Conservation (phyloP, 1,284 basidiomycete genomes). For the Schizophyllum amplum region DNA sequence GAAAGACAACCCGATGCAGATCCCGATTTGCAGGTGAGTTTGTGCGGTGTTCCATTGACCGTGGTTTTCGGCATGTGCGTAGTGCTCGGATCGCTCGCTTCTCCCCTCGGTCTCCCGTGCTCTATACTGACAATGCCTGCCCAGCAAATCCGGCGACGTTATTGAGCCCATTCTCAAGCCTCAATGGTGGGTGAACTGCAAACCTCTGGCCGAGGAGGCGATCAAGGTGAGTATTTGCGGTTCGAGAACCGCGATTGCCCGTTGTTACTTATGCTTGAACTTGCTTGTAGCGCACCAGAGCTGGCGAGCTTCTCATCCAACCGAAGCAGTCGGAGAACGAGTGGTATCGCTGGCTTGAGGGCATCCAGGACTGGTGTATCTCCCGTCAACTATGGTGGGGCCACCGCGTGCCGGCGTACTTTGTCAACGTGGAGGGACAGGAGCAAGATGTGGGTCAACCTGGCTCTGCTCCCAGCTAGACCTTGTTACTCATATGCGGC, state of each 20-base stretch:
- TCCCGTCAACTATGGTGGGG: conserved; percentile 99
- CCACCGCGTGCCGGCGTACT: conserved; percentile 93
- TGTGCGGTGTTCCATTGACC: background rate
- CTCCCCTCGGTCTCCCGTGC: background rate
- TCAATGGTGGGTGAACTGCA: conserved; percentile 98
- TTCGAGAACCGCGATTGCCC: background rate
- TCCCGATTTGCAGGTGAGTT: conserved; percentile 80
- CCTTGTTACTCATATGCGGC: background rate
- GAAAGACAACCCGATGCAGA: conserved; percentile 94
- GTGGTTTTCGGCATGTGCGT: no score
- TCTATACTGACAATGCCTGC: conserved; percentile 1
- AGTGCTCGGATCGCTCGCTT: no score
- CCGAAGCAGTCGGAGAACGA: conserved; percentile 88
- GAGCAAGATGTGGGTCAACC: conserved; percentile 56
- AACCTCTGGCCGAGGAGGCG: conserved; percentile 86
- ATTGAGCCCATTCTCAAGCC: conserved; percentile 97
- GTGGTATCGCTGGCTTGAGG: conserved; percentile 96
- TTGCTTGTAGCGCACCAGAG: conserved; percentile 64
- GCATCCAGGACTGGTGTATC: conserved; percentile 98
- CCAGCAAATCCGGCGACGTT: conserved; percentile 88
- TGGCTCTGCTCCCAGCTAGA: background rate
- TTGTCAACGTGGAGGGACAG: conserved; percentile 80
- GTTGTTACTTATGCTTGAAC: background rate
- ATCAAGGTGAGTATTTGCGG: conserved; percentile 49
- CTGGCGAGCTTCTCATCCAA: conserved; percentile 78